Evolutionary conservation across 1,139 yeast species (phyloP).

Genomic region (Nakaseomyces delphensis): DNA sequence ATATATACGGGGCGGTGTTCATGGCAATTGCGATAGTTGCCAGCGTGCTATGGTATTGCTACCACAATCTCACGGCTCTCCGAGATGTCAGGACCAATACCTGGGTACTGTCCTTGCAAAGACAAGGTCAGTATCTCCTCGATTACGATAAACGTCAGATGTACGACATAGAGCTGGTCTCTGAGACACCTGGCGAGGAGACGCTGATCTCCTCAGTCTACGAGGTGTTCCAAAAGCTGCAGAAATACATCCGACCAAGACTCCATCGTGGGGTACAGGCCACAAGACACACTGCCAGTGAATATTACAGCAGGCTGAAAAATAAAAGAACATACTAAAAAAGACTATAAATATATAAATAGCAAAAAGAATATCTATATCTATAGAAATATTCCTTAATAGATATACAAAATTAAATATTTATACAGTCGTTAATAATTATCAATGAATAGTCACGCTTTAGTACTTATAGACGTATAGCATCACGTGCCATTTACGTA

Average conservation of each 20-base stretch:
- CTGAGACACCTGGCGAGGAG: neutral
- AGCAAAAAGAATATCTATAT: no score
- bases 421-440: no score
- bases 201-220: conserved; percentile 1
- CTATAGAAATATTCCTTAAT: no score
- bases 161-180: neutral
- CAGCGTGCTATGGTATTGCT: neutral
- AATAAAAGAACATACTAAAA: no score
- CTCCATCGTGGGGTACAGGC: neutral
- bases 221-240: neutral
- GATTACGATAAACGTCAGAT: neutral
- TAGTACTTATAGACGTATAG: no score
- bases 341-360: no score
- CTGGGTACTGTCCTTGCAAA: neutral
- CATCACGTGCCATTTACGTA: no score
- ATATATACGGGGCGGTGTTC: neutral
- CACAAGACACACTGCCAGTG: neutral
- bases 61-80: neutral
- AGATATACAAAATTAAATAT: no score
- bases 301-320: neutral
- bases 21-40: neutral
- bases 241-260: neutral
- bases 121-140: neutral
- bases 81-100: neutral
- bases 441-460: no score